Evolutionary conservation across 129 eudicot species (phyloP).

Genomic region (Chrysanthemum lavandulifolium): DNA sequence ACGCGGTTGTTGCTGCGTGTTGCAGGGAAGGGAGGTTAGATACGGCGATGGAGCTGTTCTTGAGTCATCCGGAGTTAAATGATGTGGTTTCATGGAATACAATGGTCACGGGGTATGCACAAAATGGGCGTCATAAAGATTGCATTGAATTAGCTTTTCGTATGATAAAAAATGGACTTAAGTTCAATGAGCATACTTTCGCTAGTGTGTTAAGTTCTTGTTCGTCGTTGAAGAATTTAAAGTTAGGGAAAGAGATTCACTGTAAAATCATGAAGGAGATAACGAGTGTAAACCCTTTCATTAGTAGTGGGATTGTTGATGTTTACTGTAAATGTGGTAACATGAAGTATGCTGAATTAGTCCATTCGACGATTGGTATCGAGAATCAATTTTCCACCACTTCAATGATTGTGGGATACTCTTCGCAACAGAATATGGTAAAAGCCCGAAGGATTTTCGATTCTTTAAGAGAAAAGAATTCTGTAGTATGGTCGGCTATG

Average conservation of each 20-base stretch:
- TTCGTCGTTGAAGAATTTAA: slow-evolving; percentile 54
- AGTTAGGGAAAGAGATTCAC: slow-evolving; percentile 77
- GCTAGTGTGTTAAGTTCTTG: slow-evolving; percentile 67
- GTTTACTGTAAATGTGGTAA: slow-evolving; percentile 76
- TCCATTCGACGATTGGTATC: slow-evolving; percentile 28
- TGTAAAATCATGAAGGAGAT: slow-evolving; percentile 54
- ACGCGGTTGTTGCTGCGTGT: slow-evolving; percentile 90
- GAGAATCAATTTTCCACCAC: slow-evolving; percentile 55
- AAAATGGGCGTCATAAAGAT: slow-evolving; percentile 51
- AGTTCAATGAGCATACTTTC: slow-evolving; percentile 67
- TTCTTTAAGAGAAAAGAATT: slow-evolving; percentile 49
- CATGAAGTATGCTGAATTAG: slow-evolving; percentile 67
- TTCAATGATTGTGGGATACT: slow-evolving; percentile 85
- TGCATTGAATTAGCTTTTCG: slow-evolving; percentile 48
- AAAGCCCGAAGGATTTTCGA: slow-evolving; percentile 73
- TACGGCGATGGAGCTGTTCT: slow-evolving; percentile 55
- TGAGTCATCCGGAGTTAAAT: slow-evolving; percentile 44
- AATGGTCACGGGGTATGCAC: slow-evolving; percentile 68
- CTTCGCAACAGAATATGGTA: slow-evolving; percentile 56
- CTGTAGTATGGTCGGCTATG: slow-evolving; percentile 80
- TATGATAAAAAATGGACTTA: slow-evolving; percentile 53
- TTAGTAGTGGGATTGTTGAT: slow-evolving; percentile 70
- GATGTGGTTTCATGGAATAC: slow-evolving; percentile 89
- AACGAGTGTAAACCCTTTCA: slow-evolving; percentile 47
- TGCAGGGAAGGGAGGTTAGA: slow-evolving; percentile 69